Evolutionary conservation across 768 basidiomycete genomes (phyloP).

Genomic region (Royoungia palumana): DNA sequence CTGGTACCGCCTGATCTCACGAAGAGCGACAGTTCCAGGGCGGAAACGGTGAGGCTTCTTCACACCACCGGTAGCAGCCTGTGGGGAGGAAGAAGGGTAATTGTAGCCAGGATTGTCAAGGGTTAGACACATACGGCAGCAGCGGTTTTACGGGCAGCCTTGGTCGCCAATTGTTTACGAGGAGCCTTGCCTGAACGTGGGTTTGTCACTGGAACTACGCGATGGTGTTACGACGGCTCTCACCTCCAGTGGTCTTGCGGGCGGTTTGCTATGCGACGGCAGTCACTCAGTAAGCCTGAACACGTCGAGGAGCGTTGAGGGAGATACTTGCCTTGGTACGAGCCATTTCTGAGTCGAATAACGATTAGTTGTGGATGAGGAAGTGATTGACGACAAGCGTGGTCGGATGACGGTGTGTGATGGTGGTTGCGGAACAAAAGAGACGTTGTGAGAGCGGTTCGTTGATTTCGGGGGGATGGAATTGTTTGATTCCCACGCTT

Average conservation of each 20-base stretch:
- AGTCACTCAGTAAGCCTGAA: constrained; percentile 9
- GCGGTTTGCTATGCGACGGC: constrained; percentile 78
- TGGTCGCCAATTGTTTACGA: constrained; percentile 93
- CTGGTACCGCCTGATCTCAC: constrained; percentile 98
- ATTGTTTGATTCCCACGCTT: constrained; percentile 28
- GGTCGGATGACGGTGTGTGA: constrained; percentile 15
- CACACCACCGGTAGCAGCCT: constrained; percentile 91
- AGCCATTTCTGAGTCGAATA: constrained; percentile 52
- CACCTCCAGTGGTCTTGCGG: constrained; percentile 98
- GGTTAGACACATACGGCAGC: constrained; percentile 47
- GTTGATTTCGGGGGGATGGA: constrained; percentile 25
- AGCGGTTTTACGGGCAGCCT: constrained; percentile 90
- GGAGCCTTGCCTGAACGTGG: constrained; percentile 70
- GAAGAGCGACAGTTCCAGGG: constrained; percentile 97
- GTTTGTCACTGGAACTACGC: constrained; percentile 22
- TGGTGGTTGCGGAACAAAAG: constrained; percentile 30
- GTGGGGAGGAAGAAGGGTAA: constrained; percentile 3
- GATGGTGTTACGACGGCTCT: constrained; percentile 27
- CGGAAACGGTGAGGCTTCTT: constrained; percentile 99
- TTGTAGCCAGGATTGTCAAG: background rate
- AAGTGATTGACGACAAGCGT: constrained; percentile 9
- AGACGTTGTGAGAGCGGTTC: constrained; percentile 11
- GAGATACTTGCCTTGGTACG: constrained; percentile 70
- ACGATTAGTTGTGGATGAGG: background rate
- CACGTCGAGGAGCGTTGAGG: background rate